Conservation (phyloP, 768 basidiomycete species). For the Serpula lacrymans region DNA sequence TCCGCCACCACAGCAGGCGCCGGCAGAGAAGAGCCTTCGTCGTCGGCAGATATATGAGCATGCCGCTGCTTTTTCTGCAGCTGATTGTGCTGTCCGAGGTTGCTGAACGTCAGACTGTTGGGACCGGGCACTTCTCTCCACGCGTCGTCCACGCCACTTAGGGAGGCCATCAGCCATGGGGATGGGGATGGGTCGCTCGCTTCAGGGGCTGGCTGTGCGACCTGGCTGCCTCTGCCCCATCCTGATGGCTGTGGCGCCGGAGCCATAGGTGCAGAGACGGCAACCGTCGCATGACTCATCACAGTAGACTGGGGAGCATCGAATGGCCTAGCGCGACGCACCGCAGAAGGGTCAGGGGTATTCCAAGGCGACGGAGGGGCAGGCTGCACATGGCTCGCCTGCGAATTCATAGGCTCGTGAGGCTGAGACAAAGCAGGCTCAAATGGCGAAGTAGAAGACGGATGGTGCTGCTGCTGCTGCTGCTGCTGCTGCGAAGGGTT, state of each 20-base stretch:
- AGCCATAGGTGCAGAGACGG: slow-evolving; percentile 14
- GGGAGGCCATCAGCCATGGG: slow-evolving; percentile 52
- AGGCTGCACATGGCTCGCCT: slow-evolving; percentile 20
- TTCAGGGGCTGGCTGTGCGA: slow-evolving; percentile 14
- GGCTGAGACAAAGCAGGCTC: slow-evolving; percentile 17
- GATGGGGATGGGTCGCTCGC: slow-evolving; percentile 50
- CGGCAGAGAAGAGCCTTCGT: slow-evolving; percentile 15
- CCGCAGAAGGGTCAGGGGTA: slow-evolving; percentile 8
- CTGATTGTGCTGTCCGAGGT: slow-evolving; percentile 58
- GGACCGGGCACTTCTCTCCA: slow-evolving; percentile 44
- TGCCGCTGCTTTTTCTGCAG: slow-evolving; percentile 44
- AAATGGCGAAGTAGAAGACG: slow-evolving; percentile 19
- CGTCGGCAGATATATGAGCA: slow-evolving; percentile 16
- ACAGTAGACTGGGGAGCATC: not conserved
- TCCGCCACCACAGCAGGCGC: slow-evolving; percentile 20
- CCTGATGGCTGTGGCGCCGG: slow-evolving; percentile 30
- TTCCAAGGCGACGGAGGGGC: slow-evolving; percentile 20
- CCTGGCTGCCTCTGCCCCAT: slow-evolving; percentile 31
- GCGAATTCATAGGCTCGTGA: slow-evolving; percentile 19
- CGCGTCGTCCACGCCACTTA: slow-evolving; percentile 41
- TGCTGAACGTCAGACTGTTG: slow-evolving; percentile 53
- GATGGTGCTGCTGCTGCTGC: no score
- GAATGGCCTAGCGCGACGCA: slow-evolving; percentile 3
- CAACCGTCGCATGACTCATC: slow-evolving; percentile 7
- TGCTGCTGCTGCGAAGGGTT: slow-evolving; percentile 13